Base-by-base conservation (phyloP, 1,284 basidiomycete species). In the Malassezia cuniculi region DNA sequence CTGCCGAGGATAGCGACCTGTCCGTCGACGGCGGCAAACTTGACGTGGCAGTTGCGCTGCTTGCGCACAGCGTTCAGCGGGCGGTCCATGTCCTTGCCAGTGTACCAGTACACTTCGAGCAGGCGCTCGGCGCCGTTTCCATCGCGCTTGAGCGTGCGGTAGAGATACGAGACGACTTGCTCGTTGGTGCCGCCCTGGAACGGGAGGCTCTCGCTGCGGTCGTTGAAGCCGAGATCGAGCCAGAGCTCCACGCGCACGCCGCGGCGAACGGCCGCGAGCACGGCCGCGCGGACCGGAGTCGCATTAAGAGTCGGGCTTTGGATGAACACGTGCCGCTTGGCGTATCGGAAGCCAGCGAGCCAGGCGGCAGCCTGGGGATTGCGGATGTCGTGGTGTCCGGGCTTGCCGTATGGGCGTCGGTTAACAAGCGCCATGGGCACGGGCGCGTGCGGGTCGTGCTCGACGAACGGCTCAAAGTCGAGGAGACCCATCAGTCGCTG, bases 171-270 rank as follows among this genome's bases (percentile, higher is more conserved):
- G 17, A 78, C 77, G 11, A 84, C 79, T 63, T 80, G 74, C 57
- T 81, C 80, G 62, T 84, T 84, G 14, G 78, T 83, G 0, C 81
- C 81, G 12, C 82, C 82, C 63, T 84, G 81, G 62, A 78, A 77
- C 0, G 81, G 81, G 41, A 84, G 74, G 49, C 71, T 73, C 61
- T 81, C 79, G 34, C 78, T 78, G 56, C 65, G 66, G 48, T 68
- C 65, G 41, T 68, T 68, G 43, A 68, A 67, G 9, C 66, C 64
- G n/a, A 62, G 30, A 64, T 74, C 47, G 20, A 76, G 52, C 60
- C 60, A 66, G 2, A 63, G 36, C 39, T 63, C 58, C 26, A 80
- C 78, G 35, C 75, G 72, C 7, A 84, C 74, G n/a, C 78, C 79
- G 26, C 78, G 70, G 18, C 76, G 70, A 6, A 54, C 58, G 49